Evolutionary conservation across 2,329 filamentous ascomycete species (phyloP).

Genomic region (Paecilomyces sp.): DNA sequence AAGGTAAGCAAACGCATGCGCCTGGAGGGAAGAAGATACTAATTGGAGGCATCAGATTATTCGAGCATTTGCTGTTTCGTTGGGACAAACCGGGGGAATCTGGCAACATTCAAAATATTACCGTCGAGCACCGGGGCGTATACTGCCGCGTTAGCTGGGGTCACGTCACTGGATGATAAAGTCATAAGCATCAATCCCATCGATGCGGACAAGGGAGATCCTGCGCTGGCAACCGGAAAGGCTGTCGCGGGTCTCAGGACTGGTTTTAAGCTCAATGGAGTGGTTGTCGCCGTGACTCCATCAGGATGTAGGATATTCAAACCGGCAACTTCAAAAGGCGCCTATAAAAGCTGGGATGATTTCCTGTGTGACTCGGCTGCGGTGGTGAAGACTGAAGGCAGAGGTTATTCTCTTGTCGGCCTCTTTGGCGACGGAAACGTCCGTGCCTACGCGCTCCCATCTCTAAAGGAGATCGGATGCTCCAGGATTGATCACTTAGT

Average conservation of each 20-base stretch:
- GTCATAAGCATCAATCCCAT: conserved; percentile 76
- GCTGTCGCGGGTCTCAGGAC: conserved; percentile 69
- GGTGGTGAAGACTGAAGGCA: conserved; percentile 66
- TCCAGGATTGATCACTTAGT: conserved; percentile 58
- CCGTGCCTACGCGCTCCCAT: conserved; percentile 80
- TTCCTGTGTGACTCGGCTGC: conserved; percentile 73
- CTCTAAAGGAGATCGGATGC: conserved; percentile 72
- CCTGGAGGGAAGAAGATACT: neutral
- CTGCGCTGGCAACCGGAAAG: conserved; percentile 66
- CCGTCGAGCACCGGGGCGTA: conserved; percentile 65
- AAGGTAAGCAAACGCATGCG: conserved; percentile 43
- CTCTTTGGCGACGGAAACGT: conserved; percentile 77
- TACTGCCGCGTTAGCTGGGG: conserved; percentile 63
- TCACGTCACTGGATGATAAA: conserved; percentile 57
- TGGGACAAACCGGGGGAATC: conserved; percentile 74
- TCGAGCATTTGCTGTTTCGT: conserved; percentile 91
- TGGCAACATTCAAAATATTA: conserved; percentile 85
- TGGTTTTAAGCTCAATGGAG: conserved; percentile 70
- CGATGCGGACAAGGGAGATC: conserved; percentile 66
- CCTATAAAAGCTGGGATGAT: conserved; percentile 81
- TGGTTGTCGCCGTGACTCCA: conserved; percentile 67
- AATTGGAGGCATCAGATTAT: conserved; percentile 52
- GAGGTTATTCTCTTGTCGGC: conserved; percentile 72
- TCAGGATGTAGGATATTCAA: conserved; percentile 80
- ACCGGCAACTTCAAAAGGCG: conserved; percentile 79